These are phyloP conservation scores for Penicillium salamii DNA, from an alignment of 495 filamentous ascomycete species.

Conservation along the genomic window DNA sequence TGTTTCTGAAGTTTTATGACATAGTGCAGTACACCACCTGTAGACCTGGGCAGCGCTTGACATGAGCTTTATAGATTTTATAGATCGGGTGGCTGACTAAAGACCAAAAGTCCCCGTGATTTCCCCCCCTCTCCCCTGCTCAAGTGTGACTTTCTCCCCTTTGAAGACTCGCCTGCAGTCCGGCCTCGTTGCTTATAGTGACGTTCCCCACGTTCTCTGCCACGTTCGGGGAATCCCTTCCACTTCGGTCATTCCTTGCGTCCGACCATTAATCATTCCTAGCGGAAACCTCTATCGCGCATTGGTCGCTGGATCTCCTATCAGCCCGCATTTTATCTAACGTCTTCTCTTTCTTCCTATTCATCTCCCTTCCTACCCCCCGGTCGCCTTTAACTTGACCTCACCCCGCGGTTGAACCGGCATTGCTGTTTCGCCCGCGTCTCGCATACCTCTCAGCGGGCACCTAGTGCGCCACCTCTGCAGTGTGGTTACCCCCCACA, in stretches of 20 bases:
- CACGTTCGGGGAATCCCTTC: not conserved
- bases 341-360: not conserved
- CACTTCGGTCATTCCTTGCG: not conserved
- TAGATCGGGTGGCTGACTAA: not conserved
- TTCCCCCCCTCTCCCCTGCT: no score
- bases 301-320: not conserved
- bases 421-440: conserved; percentile 14
- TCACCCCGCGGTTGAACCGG: conserved; percentile 13
- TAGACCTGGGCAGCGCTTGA: no score
- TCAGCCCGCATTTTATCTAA: not conserved
- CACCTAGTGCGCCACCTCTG: conserved; percentile 12
- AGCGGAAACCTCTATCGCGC: conserved; percentile 2
- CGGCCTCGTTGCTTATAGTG: conserved; percentile 18
- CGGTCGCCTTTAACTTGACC: conserved; percentile 10
- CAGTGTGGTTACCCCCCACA: conserved; percentile 4
- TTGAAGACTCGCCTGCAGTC: conserved; percentile 17
- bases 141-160: not conserved
- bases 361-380: conserved; percentile 1
- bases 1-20: not conserved
- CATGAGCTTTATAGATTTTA: no score
- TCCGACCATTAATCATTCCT: not conserved
- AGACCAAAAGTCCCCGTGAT: not conserved
- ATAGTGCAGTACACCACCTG: no score
- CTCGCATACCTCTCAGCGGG: not conserved
- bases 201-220: not conserved